Conservation (phyloP, 768 basidiomycete species). For the Porpolomopsis calyptriformis region DNA sequence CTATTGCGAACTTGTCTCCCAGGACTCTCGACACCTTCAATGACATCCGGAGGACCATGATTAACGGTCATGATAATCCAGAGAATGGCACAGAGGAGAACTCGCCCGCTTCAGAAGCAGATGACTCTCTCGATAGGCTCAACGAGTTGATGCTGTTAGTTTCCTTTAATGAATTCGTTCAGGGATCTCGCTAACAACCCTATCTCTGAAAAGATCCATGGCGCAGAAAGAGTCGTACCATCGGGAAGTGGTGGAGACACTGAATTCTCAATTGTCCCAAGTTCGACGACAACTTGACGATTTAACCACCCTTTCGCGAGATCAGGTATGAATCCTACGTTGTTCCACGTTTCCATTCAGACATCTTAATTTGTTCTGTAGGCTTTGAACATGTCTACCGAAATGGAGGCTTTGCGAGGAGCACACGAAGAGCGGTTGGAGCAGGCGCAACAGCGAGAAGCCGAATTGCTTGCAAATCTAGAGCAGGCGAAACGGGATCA, state of each 20-base stretch:
- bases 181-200: conserved; percentile 10
- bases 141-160: conserved; percentile 90
- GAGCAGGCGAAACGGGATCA: conserved; percentile 43
- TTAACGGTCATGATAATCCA: conserved; percentile 33
- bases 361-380: conserved; percentile 18
- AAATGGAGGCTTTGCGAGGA: conserved; percentile 62
- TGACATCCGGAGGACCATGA: conserved; percentile 59
- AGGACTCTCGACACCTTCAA: conserved; percentile 67
- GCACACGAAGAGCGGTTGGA: conserved; percentile 51
- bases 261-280: conserved; percentile 56
- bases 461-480: conserved; percentile 39
- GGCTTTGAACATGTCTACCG: conserved; percentile 81
- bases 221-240: conserved; percentile 93
- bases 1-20: conserved; percentile 62
- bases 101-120: conserved; percentile 37
- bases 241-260: conserved; percentile 62
- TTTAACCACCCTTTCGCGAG: conserved; percentile 66
- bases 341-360: not conserved
- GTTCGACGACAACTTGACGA: conserved; percentile 76
- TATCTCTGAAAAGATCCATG: conserved; percentile 88
- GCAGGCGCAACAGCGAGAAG: conserved; percentile 45
- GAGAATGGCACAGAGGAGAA: conserved; percentile 29
- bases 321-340: conserved; percentile 49
- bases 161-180: not conserved
- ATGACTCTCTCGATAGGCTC: conserved; percentile 67